Evolutionary conservation across 2,329 filamentous ascomycete genomes (phyloP), one percentile per base, ranked within the genome.

Genomic region (Zymoseptoria ardabiliae): DNA sequence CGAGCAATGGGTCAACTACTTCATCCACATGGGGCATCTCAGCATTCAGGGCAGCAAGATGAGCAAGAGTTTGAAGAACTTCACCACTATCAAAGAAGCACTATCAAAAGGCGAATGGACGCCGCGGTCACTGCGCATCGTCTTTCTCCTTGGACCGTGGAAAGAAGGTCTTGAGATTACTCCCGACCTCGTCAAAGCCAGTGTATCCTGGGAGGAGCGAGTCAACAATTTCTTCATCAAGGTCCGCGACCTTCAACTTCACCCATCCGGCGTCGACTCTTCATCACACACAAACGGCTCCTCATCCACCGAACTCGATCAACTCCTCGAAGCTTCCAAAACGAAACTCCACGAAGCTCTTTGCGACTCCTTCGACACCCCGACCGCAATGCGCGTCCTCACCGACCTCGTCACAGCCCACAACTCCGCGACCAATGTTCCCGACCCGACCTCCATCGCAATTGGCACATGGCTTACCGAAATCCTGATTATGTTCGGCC

Each of bases 41-140:
- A 88, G 86, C 5, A 97, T 97, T 59, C 85, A 88, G 23, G 92
- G 93, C 0, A 90, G 87, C 21, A 97, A 97, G 74, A 97, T 97
- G 93, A 93, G 88, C 59, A 97, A 97, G 75, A 91, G 86, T 17
- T 76, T 97, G 59, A 97, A 97, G 78, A 97, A 97, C 74, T 97
- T 97, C 74, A 91, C 91, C 49, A 96, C 93, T 0, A 96, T 97
- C 63, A 83, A 90, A 28, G 89, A 95, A 72, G 91, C 92, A 0
- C 77, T 97, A 7, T 76, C 78, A 2, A 77, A 79, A 35, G 82
- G 82, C 45, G 82, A 85, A 54, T 96, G 90, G 79, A 94, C 90
- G 0, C 81, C 91, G 0, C 82, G 93, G 61, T 86, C 85, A 58
- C 81, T 97, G 77, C 84, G 93, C 52, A 88, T 95, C 56, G 88